Evolutionary conservation across 176 grass and related monocot genomes (phyloP), one percentile per base, ranked within the genome.

Genomic region (Tuctoria greenei): DNA sequence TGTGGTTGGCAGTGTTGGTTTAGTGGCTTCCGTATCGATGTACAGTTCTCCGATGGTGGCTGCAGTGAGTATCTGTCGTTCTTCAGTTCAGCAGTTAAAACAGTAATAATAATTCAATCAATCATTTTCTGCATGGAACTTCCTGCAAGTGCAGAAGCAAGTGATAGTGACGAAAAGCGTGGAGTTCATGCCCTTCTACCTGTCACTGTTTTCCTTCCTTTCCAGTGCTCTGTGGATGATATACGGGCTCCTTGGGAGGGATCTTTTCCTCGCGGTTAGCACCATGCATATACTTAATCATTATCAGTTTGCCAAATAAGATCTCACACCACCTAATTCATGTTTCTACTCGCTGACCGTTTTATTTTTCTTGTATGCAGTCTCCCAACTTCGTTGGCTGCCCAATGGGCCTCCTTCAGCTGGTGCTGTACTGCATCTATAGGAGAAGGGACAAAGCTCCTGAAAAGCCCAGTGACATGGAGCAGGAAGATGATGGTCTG

Each of bases 141-240:
- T 65, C 4, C n/a, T n/a, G n/a, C 17, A 45, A 56, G 63, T 80
- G 60, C 80, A 93, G 90, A 93, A 81, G 56, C 83, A 69, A 71
- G 90, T 89, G 34, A 89, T 86, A 64, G 71, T 7, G 76, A 89
- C 80, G 35, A 93, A 71, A 66, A 93, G 90, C 46, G 90, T 93
- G 45, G 90, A 93, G 77, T 89, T 86, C 83, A 89, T 89, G 90
- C 90, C 90, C 36, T 93, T 93, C 80, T 86, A 86, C 52, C 66
- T 93, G 68, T 93, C 90, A 17, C 69, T 93, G 36, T 93, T 93
- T 67, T 89, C 90, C 55, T 93, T 93, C 51, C 38, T 83, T 46
- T 68, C 86, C 36, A 93, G 90, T 67, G 64, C 72, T 71, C 59
- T 87, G 15, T 93, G 90, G 90, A 58, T 93, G 83, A 44, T 83